Base-by-base conservation (phyloP, 2,329 filamentous ascomycete species). In the Alternaria tenuissima region DNA sequence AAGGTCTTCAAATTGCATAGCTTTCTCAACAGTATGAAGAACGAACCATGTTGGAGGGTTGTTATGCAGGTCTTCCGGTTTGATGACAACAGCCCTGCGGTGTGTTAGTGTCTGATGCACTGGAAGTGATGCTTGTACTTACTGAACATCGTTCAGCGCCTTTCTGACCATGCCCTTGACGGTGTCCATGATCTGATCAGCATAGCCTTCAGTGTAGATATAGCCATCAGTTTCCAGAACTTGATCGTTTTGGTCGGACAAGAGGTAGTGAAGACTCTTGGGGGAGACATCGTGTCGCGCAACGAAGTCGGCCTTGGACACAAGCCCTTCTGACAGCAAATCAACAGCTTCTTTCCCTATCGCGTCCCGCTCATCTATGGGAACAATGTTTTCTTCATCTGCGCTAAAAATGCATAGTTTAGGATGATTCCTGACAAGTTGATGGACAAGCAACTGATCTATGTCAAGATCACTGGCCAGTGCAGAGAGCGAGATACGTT, bases 21-120 rank as follows among this genome's bases (percentile, higher is more conserved):
- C n/a, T 8, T 34, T 41, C 7, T 69, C 36, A 11, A 73, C 14
- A 36, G 42, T 57, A 11, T 54, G 59, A 14, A 55, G 56, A 36
- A 72, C 63, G 26, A 69, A 69, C 71, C 72, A 76, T 38, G 36
- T 34, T 11, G 75, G 73, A 8, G 74, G 72, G 11, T 51, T 55
- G 4, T 71, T 70, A 16, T 64, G 60, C 5, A 76, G 36, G 20
- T 64, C 44, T 32, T 57, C 52, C 12, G 74, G 48, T 12, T 36
- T 34, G 16, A 76, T 52, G 5, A 60, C 51, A 7, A 69, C 30
- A 22, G 58, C 43, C 26, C 70, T 73, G n/a, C 26, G 18, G 9
- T 42, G 43, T 59, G 41, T 64, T 36, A 59, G 26, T 42, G 7
- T 18, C 3, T 28, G 22, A 18, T 18, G 38, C 28, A 14, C 12